Percentiles rank a stretch among this genome's conserved stretches.
These are phyloP conservation scores for Iodosphaeria phyllophila DNA, from an alignment of 2,329 filamentous ascomycete genomes.

Conservation along the genomic window DNA sequence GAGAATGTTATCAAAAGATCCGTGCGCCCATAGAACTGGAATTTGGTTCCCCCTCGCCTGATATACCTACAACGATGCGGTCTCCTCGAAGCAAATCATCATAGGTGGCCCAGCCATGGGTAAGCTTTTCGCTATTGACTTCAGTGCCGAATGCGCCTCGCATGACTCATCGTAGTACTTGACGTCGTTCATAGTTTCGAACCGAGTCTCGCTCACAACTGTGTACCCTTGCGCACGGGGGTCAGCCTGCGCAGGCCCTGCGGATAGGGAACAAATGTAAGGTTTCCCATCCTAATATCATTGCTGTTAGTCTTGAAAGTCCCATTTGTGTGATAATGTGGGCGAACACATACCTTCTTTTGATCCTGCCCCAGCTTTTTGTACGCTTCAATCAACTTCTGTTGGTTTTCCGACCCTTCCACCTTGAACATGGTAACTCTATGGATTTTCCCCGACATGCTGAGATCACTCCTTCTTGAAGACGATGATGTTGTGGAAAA, in stretches of 20 bases:
- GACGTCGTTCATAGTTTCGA: constrained; percentile 34
- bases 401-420: constrained; percentile 22
- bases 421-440: constrained; percentile 36
- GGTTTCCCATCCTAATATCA: constrained; percentile 43
- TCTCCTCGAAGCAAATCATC: constrained; percentile 6
- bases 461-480: background rate
- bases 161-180: constrained; percentile 31
- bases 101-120: constrained; percentile 6
- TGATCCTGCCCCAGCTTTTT: constrained; percentile 19
- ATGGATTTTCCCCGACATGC: constrained; percentile 24
- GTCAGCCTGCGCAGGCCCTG: constrained; percentile 27
- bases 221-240: constrained; percentile 33
- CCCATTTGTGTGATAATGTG: background rate
- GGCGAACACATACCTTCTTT: constrained; percentile 18
- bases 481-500: background rate
- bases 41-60: too few relatives aligned
- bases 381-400: constrained; percentile 25
- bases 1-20: too few relatives aligned
- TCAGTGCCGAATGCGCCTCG: constrained; percentile 7
- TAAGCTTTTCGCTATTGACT: constrained; percentile 5
- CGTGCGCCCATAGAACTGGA: too few relatives aligned
- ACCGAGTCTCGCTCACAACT: constrained; percentile 30
- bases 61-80: too few relatives aligned
- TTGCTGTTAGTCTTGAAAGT: background rate
- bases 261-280: constrained; percentile 43